Evolutionary conservation across 2,329 filamentous ascomycete species (phyloP).

Genomic region (Xylaria sp.): DNA sequence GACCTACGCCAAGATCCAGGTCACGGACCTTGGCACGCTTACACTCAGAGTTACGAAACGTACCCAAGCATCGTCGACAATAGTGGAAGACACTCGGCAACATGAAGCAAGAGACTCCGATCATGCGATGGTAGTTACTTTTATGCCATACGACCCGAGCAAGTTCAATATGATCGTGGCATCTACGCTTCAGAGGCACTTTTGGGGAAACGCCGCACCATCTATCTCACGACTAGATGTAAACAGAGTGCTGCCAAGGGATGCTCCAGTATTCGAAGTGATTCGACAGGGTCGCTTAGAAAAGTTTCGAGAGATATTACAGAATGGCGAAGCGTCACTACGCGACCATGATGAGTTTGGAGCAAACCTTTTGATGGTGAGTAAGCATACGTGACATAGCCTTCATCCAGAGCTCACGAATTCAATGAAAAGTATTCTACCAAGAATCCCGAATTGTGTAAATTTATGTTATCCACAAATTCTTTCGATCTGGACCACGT

Average conservation of each 20-base stretch:
- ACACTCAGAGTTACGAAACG: background rate
- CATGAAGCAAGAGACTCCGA: background rate
- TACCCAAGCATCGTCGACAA: too few species aligned
- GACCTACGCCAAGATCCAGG: background rate
- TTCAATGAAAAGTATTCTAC: background rate
- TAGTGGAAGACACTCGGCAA: background rate
- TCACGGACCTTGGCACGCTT: background rate
- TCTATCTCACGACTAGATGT: constrained; percentile 1
- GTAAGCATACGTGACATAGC: background rate
- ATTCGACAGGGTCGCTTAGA: background rate
- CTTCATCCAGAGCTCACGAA: background rate
- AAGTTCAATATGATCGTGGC: constrained; percentile 7
- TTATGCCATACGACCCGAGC: background rate
- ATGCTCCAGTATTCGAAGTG: background rate
- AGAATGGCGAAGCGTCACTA: constrained; percentile 6
- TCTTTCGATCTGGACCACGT: constrained; percentile 6
- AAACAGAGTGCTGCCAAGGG: background rate
- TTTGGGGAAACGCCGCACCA: background rate
- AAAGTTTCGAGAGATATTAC: constrained; percentile 2
- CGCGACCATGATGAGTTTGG: constrained; percentile 10
- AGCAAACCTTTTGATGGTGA: constrained; percentile 6
- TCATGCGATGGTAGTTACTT: background rate
- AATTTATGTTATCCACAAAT: background rate
- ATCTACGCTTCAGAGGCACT: background rate
- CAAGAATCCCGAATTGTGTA: background rate